These are phyloP conservation scores for Rutidosis leptorrhynchoides DNA, from an alignment of 129 eudicot genomes.

Conservation along the genomic window DNA sequence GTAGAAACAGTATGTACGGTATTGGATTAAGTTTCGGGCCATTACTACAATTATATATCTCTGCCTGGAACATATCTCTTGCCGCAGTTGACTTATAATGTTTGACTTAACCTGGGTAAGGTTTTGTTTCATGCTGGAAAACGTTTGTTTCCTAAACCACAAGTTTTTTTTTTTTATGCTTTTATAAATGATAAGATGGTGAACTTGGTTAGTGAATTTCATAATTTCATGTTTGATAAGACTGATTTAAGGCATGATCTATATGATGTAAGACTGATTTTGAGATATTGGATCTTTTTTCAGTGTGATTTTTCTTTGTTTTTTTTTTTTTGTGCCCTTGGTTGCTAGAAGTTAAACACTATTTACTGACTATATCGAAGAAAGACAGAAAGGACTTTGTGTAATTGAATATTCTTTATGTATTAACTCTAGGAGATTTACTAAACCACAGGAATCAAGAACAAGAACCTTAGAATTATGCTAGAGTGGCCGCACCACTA, in stretches of 20 bases:
- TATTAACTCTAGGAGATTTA: too few species aligned
- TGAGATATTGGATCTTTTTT: constrained; percentile 12
- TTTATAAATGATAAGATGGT: constrained; percentile 5
- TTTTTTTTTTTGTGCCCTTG: background rate
- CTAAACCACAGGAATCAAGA: too few species aligned
- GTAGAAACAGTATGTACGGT: constrained; percentile 3
- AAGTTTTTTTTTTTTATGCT: constrained; percentile 10
- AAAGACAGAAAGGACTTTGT: too few species aligned
- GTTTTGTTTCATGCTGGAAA: constrained; percentile 2
- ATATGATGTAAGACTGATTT: constrained; percentile 6
- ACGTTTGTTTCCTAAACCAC: constrained; percentile 6
- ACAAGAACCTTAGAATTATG: too few species aligned
- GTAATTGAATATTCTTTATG: too few species aligned
- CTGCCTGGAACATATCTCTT: background rate
- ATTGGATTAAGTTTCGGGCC: constrained; percentile 19
- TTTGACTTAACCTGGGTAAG: constrained; percentile 10
- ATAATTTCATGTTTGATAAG: constrained; percentile 5
- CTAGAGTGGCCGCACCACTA: too few species aligned
- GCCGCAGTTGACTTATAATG: constrained; percentile 8
- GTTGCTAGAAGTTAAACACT: background rate
- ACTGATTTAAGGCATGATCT: constrained; percentile 8
- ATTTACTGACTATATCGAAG: background rate
- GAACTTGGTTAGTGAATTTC: constrained; percentile 8
- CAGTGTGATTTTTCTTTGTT: constrained; percentile 22
- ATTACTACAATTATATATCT: background rate